Evolutionary conservation across 345 rosid species (phyloP).

Genomic region (Bruguiera sexangula): DNA sequence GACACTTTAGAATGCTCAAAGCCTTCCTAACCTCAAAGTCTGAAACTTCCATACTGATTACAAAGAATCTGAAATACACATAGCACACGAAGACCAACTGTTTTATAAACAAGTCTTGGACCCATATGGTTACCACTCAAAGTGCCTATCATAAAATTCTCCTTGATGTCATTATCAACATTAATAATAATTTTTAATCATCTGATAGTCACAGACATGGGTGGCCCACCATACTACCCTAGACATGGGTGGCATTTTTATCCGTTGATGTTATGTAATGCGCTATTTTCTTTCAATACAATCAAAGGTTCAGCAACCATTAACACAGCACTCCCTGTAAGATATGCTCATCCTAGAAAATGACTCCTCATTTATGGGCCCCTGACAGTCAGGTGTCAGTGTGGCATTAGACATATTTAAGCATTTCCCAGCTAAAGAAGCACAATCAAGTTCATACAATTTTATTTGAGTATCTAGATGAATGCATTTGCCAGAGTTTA

Average conservation of each 20-base stretch:
- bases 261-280: neutral
- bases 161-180: neutral
- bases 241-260: neutral
- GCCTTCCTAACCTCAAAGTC: neutral
- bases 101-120: neutral
- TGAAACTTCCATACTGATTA: neutral
- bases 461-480: no score
- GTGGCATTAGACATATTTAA: no score
- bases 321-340: no score
- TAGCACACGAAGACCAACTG: neutral
- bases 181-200: neutral
- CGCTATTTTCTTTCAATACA: neutral
- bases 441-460: no score
- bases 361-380: no score
- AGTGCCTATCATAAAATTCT: neutral
- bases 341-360: no score
- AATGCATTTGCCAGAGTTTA: no score
- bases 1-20: conserved; percentile 2
- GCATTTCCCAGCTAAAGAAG: no score
- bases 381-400: no score
- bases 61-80: neutral
- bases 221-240: neutral
- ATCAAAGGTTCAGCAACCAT: neutral
- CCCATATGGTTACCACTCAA: neutral
- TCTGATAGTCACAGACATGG: no score